Conservation (phyloP, 495 filamentous ascomycete genomes). For the Aspergillus leporis region DNA sequence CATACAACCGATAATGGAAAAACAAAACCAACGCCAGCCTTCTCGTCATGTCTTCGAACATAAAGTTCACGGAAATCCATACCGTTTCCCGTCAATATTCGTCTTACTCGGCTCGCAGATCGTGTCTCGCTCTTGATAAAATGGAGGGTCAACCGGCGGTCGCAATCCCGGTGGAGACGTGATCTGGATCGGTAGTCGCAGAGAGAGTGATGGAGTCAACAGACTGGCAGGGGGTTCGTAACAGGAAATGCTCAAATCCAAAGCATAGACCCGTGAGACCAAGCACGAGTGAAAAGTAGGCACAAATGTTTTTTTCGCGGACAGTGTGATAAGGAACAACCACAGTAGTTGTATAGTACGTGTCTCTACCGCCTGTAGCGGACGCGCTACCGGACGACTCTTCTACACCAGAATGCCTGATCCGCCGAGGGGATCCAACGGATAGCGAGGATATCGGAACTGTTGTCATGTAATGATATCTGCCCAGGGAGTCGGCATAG, state of each 20-base stretch:
- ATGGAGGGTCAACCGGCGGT: neutral
- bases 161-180: neutral
- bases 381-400: neutral
- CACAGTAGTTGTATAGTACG: conserved; percentile 60
- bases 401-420: neutral
- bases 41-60: too few relatives aligned
- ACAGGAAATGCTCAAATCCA: conserved; percentile 60
- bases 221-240: conserved; percentile 41
- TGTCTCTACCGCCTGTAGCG: neutral
- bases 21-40: too few relatives aligned
- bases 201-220: neutral
- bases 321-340: conserved; percentile 67
- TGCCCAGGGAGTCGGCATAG: neutral
- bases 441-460: neutral
- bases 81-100: too few relatives aligned
- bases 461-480: neutral
- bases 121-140: neutral
- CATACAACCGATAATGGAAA: too few relatives aligned
- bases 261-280: conserved; percentile 66
- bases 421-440: neutral
- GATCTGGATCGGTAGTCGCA: neutral
- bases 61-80: too few relatives aligned
- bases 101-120: neutral
- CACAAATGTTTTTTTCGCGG: conserved; percentile 62
- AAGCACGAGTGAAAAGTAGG: conserved; percentile 83